These are phyloP conservation scores for Ceratocystis variospora DNA, from an alignment of 2,329 filamentous ascomycete genomes.

Conservation along the genomic window DNA sequence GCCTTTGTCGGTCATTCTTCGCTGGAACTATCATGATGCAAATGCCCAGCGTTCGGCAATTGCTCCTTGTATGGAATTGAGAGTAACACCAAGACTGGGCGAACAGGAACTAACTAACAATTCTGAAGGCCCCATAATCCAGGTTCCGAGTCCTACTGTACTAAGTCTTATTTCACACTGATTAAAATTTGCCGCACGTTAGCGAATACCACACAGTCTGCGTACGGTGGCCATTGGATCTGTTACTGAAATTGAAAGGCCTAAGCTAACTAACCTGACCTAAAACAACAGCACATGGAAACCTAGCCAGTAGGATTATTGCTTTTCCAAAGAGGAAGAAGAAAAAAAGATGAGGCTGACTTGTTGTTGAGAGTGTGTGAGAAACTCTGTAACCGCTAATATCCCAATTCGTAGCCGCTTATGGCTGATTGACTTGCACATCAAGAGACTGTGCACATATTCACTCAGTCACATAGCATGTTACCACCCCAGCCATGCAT, in stretches of 20 bases:
- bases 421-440: not conserved
- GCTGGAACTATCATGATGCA: slow-evolving; percentile 5
- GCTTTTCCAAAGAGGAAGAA: not conserved
- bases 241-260: slow-evolving; percentile 7
- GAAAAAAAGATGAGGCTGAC: not conserved
- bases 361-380: not conserved
- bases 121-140: too few relatives aligned
- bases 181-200: not conserved
- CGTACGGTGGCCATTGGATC: not conserved
- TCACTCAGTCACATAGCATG: slow-evolving; percentile 7
- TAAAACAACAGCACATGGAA: slow-evolving; percentile 5
- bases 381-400: not conserved
- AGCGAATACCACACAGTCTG: not conserved
- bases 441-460: not conserved
- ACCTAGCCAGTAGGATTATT: not conserved
- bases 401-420: not conserved
- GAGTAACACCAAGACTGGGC: not conserved
- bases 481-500: not conserved
- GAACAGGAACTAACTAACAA: not conserved
- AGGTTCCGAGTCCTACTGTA: not conserved
- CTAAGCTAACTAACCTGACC: not conserved
- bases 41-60: not conserved
- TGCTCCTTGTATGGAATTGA: slow-evolving; percentile 4
- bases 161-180: too few relatives aligned
- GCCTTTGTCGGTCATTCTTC: not conserved